Evolutionary conservation across 1,284 basidiomycete genomes (phyloP), one percentile per base, ranked within the genome.

Genomic region (Rhodotorula glutinis): DNA sequence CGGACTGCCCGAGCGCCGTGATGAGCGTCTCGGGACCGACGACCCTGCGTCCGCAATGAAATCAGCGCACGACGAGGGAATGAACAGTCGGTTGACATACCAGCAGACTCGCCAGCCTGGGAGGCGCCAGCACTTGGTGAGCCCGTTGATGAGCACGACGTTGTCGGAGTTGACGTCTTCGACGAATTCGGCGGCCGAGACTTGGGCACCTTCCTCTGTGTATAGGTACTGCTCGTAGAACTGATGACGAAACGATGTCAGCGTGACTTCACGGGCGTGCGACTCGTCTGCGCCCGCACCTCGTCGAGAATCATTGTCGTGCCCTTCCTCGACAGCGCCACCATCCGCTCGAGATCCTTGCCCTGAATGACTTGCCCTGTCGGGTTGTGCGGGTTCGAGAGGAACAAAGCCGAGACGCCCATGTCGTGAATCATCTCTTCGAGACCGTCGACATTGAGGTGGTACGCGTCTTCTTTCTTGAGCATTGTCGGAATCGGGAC

Each of bases 191-290:
- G 92, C 92, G 0, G 89, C 89, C 16, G 90, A 92, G 40, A 95
- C 80, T 23, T 88, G 88, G 70, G 87, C 86, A 21, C 92, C 92
- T 67, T 91, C 88, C 56, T 84, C 82, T 59, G 92, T 89, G 78
- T 94, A 96, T 68, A 91, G 86, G 78, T 94, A 93, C 90, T 91
- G 91, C 14, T 89, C 90, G 78, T 92, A 93, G 79, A 92, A 62
- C 65, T 54, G 53, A 5, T 65, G 40, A n/a, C n/a, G 33, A 38
- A 38, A 11, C 55, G 57, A 38, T 66, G 58, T 19, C 23, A n/a
- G 53, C 21, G 23, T 1, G 44, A 2, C 10, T 21, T 4, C 4
- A 40, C 33, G 10, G 38, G 33, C 33, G 33, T 38, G 5, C 11
- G 33, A 7, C 33, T 11, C 7, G 33, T 38, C 33, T n/a, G 33